A percentile compares a stretch with the other conserved stretches of the same genome.
Conservation (phyloP, 306 rosid genomes). For the Castanea crenata region DNA sequence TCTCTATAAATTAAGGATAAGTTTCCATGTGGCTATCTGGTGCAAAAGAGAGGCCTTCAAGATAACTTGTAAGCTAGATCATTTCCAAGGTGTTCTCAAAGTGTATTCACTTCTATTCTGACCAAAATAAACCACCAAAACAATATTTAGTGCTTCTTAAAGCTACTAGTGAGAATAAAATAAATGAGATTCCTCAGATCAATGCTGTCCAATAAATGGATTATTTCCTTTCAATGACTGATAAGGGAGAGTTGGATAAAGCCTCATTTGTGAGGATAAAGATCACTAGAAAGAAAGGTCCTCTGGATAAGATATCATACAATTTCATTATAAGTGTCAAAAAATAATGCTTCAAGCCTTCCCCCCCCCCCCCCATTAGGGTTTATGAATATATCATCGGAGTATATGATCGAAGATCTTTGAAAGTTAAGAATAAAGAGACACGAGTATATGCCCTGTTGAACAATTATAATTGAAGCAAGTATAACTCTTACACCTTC, state of each 20-base stretch:
- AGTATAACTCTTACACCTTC: neutral
- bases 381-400: neutral
- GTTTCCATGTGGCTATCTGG: neutral
- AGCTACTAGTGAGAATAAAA: neutral
- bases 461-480: neutral
- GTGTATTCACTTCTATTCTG: neutral
- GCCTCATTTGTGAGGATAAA: neutral
- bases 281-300: neutral
- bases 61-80: neutral
- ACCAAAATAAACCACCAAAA: neutral
- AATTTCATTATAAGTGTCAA: neutral
- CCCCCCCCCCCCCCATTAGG: neutral
- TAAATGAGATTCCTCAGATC: neutral
- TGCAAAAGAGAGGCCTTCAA: neutral
- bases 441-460: neutral
- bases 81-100: neutral
- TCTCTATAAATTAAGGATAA: neutral
- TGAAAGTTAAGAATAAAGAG: neutral
- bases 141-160: neutral
- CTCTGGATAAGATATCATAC: neutral
- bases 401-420: neutral
- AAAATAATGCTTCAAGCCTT: neutral
- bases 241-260: neutral
- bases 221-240: neutral
- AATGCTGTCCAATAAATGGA: neutral